Evolutionary conservation across 768 basidiomycete species (phyloP).

Genomic region (Suillus subaureus): DNA sequence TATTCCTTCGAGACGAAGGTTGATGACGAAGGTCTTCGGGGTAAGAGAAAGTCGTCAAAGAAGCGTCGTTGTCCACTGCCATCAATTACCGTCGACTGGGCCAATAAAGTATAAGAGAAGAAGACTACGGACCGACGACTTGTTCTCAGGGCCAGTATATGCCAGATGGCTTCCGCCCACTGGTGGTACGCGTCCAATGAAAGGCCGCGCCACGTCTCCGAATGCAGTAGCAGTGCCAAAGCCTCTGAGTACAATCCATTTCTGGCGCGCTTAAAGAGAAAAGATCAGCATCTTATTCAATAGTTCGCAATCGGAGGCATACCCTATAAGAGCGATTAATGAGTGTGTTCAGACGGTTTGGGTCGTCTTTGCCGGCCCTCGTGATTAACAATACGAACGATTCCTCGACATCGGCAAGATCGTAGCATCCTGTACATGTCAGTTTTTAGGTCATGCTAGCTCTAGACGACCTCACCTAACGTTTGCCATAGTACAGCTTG

Average conservation of each 20-base stretch:
- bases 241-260: conserved; percentile 68
- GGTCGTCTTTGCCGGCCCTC: conserved; percentile 56
- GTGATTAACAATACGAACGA: conserved; percentile 70
- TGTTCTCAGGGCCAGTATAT: conserved; percentile 67
- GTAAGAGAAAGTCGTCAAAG: conserved; percentile 65
- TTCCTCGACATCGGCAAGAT: conserved; percentile 67
- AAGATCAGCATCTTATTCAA: background rate
- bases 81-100: conserved; percentile 9
- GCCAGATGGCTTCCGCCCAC: conserved; percentile 82
- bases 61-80: conserved; percentile 65
- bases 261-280: conserved; percentile 55
- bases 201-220: conserved; percentile 70
- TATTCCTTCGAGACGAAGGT: conserved; percentile 59
- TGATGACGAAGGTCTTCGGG: conserved; percentile 55
- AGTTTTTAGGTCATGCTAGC: background rate
- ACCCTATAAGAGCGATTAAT: conserved; percentile 76
- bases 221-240: conserved; percentile 63
- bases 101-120: conserved; percentile 5
- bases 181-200: conserved; percentile 62
- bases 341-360: conserved; percentile 58
- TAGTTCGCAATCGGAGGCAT: conserved; percentile 14
- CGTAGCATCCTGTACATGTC: conserved; percentile 56
- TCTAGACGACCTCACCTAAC: conserved; percentile 48
- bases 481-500: conserved; percentile 75
- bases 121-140: conserved; percentile 60